A percentile compares a stretch with the other conserved stretches of the same genome.
These are phyloP conservation scores for Vitis labrusca DNA, from an alignment of 164 flowering plant species.

Conservation along the genomic window DNA sequence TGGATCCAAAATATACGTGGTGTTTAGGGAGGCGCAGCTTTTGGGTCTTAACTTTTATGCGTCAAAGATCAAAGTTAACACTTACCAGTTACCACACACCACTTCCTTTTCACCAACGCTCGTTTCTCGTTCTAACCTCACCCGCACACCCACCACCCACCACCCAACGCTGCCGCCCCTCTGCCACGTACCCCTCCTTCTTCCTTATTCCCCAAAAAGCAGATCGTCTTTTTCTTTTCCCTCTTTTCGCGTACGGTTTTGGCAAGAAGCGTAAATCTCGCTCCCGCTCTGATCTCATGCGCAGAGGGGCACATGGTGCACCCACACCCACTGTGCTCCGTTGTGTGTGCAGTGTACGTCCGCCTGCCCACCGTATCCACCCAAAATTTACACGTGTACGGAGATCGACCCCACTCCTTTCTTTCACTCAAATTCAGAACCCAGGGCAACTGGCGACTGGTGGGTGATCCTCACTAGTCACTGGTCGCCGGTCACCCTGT, in stretches of 20 bases:
- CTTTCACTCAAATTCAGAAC: not conserved
- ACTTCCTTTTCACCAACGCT: too few relatives aligned
- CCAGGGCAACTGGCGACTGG: too few relatives aligned
- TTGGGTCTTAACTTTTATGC: too few relatives aligned
- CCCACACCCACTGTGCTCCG: not conserved
- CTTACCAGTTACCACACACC: too few relatives aligned
- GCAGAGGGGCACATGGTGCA: conserved; percentile 23
- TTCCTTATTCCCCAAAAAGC: conserved; percentile 3
- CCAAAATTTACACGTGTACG: conserved; percentile 15
- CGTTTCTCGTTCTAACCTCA: too few relatives aligned
- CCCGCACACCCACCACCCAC: too few relatives aligned
- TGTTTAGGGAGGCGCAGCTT: not conserved
- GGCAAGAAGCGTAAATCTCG: conserved; percentile 14
- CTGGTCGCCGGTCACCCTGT: too few relatives aligned
- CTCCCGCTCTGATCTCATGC: not conserved
- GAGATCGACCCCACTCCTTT: not conserved
- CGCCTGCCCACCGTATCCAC: too few relatives aligned
- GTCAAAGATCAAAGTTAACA: too few relatives aligned
- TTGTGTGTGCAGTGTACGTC: conserved; percentile 6
- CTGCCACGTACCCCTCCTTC: not conserved
- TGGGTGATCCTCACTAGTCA: not conserved
- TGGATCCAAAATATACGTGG: conserved; percentile 19
- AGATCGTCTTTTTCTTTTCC: not conserved
- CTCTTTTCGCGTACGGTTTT: conserved; percentile 2
- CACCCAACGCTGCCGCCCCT: too few relatives aligned